These are phyloP conservation scores for Rhynchospora tenuis DNA, from an alignment of 176 grass and related monocot genomes.

Conservation along the genomic window DNA sequence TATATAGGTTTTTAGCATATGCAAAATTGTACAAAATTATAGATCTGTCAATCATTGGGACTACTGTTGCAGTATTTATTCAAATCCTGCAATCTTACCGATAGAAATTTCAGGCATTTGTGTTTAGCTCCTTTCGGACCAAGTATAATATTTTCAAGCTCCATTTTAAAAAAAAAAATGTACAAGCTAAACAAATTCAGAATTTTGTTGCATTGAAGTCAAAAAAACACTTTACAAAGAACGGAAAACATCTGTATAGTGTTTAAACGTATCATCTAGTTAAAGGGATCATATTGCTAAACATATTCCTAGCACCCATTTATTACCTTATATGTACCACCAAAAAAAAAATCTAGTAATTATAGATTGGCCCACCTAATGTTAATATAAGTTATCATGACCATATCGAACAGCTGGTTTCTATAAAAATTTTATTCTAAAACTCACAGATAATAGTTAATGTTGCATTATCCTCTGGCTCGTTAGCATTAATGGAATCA, in stretches of 20 bases:
- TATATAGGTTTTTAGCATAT: neutral
- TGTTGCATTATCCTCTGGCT: neutral
- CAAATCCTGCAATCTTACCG: neutral
- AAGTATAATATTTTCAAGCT: neutral
- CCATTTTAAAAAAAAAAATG: neutral
- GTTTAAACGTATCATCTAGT: neutral
- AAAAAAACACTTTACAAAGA: neutral
- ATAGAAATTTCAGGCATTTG: neutral
- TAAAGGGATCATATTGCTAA: neutral
- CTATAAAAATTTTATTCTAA: neutral
- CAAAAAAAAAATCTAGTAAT: neutral
- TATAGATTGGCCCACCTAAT: neutral
- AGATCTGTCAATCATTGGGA: neutral
- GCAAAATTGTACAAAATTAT: slow-evolving; percentile 4
- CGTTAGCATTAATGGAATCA: slow-evolving; percentile 6
- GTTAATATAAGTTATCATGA: neutral
- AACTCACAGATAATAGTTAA: neutral
- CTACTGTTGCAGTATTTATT: neutral
- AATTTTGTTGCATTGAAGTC: neutral
- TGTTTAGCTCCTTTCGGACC: neutral
- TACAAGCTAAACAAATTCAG: neutral
- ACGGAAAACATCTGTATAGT: neutral
- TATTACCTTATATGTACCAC: neutral
- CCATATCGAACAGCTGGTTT: neutral
- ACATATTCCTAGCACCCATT: neutral